phyloP scores from a whole-genome alignment of 768 basidiomycete genomes.

The Leccinum imitatum region DNA sequence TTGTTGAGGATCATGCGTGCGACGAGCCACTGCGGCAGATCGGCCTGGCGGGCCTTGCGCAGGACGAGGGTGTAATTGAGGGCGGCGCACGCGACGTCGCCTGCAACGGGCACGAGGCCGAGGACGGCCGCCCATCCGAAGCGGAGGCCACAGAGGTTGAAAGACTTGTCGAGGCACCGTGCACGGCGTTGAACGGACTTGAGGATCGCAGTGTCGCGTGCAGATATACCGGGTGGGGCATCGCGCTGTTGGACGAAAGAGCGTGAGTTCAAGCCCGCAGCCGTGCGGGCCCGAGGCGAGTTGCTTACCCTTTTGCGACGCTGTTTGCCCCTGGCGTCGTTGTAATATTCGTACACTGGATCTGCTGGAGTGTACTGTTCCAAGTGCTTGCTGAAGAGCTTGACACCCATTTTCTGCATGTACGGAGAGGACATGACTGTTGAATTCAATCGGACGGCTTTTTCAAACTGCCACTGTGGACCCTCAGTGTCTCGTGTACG shows the following conservation, averaged over 20 bases:
- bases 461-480: background rate
- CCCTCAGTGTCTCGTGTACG: slow-evolving; percentile 9
- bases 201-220: slow-evolving; percentile 73
- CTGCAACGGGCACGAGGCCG: slow-evolving; percentile 68
- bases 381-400: slow-evolving; percentile 63
- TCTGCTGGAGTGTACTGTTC: slow-evolving; percentile 69
- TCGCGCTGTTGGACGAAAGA: slow-evolving; percentile 49
- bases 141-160: slow-evolving; percentile 72
- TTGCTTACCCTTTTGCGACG: slow-evolving; percentile 36
- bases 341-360: slow-evolving; percentile 59
- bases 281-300: slow-evolving; percentile 7
- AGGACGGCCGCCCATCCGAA: slow-evolving; percentile 90
- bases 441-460: background rate
- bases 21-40: slow-evolving; percentile 66
- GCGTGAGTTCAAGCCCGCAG: background rate
- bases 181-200: slow-evolving; percentile 74
- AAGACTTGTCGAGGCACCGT: slow-evolving; percentile 86
- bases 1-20: slow-evolving; percentile 78
- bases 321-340: slow-evolving; percentile 29
- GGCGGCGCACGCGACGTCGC: slow-evolving; percentile 59
- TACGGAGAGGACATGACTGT: slow-evolving; percentile 24
- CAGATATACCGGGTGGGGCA: slow-evolving; percentile 72
- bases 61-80: slow-evolving; percentile 80
- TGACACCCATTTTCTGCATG: slow-evolving; percentile 48
- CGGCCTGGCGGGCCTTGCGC: slow-evolving; percentile 70